These are phyloP conservation scores for Pezicula radicicola DNA, from an alignment of 2,329 filamentous ascomycete species.

Conservation along the genomic window DNA sequence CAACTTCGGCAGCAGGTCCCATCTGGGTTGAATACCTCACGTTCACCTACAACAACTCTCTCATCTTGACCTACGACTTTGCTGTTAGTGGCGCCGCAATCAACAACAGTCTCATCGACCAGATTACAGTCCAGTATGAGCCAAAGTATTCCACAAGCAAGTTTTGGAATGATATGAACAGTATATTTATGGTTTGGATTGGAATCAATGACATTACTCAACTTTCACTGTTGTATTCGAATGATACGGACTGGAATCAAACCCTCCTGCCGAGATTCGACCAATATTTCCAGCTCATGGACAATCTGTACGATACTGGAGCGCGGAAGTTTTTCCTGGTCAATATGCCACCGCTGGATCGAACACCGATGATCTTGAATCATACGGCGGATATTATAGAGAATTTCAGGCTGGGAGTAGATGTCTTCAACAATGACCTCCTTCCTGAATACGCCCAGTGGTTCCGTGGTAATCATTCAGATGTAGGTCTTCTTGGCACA, in stretches of 20 bases:
- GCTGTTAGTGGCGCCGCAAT: constrained; percentile 37
- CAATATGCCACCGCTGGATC: constrained; percentile 5
- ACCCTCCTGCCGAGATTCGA: neutral
- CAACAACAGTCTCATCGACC: constrained; percentile 27
- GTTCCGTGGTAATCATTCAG: constrained; percentile 3
- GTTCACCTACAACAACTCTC: constrained; percentile 30
- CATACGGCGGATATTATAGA: neutral
- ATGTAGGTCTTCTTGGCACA: neutral
- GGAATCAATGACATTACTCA: constrained; percentile 45
- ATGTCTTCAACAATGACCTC: constrained; percentile 4
- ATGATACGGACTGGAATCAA: no score
- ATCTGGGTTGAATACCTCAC: constrained; percentile 48
- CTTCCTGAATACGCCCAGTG: neutral
- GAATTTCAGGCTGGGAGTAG: neutral
- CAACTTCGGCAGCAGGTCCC: constrained; percentile 37
- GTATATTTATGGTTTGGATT: constrained; percentile 46
- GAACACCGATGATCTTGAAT: constrained; percentile 3
- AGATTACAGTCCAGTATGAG: constrained; percentile 11
- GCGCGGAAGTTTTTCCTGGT: constrained; percentile 6
- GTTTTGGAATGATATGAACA: constrained; percentile 32
- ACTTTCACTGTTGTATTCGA: no score
- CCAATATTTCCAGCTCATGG: neutral
- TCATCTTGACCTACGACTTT: constrained; percentile 43
- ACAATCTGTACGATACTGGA: constrained; percentile 6
- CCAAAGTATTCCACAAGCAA: constrained; percentile 21